Base-by-base conservation (phyloP, 202 grass and related monocot genomes). In the Carex arenaria region DNA sequence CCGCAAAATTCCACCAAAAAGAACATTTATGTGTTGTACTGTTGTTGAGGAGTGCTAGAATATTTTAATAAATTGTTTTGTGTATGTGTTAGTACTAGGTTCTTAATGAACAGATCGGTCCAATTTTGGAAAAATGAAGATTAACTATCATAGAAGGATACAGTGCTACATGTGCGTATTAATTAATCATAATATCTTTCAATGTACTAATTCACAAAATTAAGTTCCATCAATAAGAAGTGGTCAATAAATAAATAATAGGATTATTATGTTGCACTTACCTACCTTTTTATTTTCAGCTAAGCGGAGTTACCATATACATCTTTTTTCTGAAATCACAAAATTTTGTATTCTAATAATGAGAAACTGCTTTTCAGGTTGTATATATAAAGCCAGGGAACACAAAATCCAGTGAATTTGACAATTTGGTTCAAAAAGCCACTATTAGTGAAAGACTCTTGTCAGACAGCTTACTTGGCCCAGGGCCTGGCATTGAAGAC, bases 341-440 rank as follows among this genome's bases (percentile, higher is more conserved):
- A 54, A 73, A 74, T 59, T 57, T 7, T 36, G 11, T 59, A 30
- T 59, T 36, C 30, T 77, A 53, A 77, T 77, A 14, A 57, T 30
- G 26, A 77, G 14, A 17, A 30, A 77, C 52, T 59, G 63, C 9
- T 82, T 91, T 91, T 82, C 90, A 98, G 95, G 92, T 88, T 85
- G 95, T 91, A 32, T 94, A 92, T 89, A 84, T 98, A 80, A 93
- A 93, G 88, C 87, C 80, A 87, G 87, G 84, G 75, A 90, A 80
- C 65, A 80, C 78, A 40, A 84, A 84, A 78, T 91, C 88, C 49
- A 86, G 87, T 61, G 83, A 83, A 78, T 83, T 82, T 36, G 64
- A 61, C 13, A 88, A 90, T 38, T 90, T 66, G 15, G 66, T 36
- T 36, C 86, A 77, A 85, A 89, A 89, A 86, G 71, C 84, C 49